Percentiles rank a stretch among this genome's conserved stretches.
phyloP scores from a whole-genome alignment of 768 basidiomycete genomes.

The Arthromyces matolae region DNA sequence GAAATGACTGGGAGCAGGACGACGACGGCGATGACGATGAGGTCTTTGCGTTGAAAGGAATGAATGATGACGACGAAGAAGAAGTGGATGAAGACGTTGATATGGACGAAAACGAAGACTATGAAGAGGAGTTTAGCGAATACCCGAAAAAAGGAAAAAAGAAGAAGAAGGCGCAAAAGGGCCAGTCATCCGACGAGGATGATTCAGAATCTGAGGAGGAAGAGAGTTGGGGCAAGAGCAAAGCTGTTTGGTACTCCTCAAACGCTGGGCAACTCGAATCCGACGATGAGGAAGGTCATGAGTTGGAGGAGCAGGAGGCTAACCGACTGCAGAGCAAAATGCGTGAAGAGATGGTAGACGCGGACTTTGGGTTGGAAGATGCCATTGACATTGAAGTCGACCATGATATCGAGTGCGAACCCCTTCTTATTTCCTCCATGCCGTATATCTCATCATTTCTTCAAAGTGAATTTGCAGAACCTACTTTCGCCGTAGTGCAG shows the following conservation, averaged over 20 bases:
- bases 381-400: slow-evolving; percentile 35
- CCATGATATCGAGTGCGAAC: slow-evolving; percentile 32
- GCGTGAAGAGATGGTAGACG: slow-evolving; percentile 65
- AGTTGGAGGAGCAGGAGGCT: slow-evolving; percentile 86
- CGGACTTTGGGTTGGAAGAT: slow-evolving; percentile 83
- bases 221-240: slow-evolving; percentile 81
- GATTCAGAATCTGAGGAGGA: slow-evolving; percentile 41
- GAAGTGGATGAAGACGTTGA: slow-evolving; percentile 42
- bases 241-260: slow-evolving; percentile 81
- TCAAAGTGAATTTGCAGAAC: slow-evolving; percentile 36
- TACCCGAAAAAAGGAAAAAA: slow-evolving; percentile 18
- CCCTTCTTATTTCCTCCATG: background rate
- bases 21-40: slow-evolving; percentile 71
- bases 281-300: slow-evolving; percentile 86
- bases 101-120: slow-evolving; percentile 25
- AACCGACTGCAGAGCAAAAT: slow-evolving; percentile 72
- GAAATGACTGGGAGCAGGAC: slow-evolving; percentile 35
- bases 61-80: slow-evolving; percentile 45
- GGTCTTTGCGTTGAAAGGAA: slow-evolving; percentile 69
- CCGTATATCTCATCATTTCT: background rate
- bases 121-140: slow-evolving; percentile 16
- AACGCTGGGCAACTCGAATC: slow-evolving; percentile 79
- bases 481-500: slow-evolving; percentile 30
- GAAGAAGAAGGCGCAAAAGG: slow-evolving; percentile 16
- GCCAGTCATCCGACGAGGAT: slow-evolving; percentile 26